Conservation (phyloP, 495 filamentous ascomycete species). For the Ramalina intermedia region DNA sequence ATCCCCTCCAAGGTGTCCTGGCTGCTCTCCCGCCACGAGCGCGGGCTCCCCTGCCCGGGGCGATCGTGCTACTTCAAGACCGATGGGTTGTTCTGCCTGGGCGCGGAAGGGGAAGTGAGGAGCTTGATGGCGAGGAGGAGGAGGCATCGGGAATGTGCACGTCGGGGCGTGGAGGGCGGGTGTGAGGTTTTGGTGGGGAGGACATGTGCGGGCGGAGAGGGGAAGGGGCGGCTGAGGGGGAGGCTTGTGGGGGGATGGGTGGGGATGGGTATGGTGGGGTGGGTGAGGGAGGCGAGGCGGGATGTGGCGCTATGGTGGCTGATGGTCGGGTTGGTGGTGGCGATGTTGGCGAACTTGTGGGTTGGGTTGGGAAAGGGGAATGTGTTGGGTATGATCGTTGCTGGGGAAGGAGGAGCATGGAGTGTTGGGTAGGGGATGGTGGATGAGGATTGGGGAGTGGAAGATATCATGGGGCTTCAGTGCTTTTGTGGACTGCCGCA, state of each 20-base stretch:
- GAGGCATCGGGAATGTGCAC: constrained; percentile 10
- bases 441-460: not conserved
- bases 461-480: too few relatives aligned
- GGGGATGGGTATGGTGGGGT: constrained; percentile 2
- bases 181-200: constrained; percentile 14
- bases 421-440: not conserved
- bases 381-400: constrained; percentile 1
- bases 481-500: too few relatives aligned
- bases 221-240: constrained; percentile 11
- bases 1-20: constrained; percentile 40
- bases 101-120: constrained; percentile 5
- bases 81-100: constrained; percentile 11
- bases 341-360: constrained; percentile 39
- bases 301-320: constrained; percentile 14
- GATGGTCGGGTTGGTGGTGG: constrained; percentile 54
- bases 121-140: constrained; percentile 12
- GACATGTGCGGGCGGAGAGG: constrained; percentile 4
- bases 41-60: constrained; percentile 6
- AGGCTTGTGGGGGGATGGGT: constrained; percentile 3
- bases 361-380: not conserved
- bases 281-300: not conserved
- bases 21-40: constrained; percentile 33
- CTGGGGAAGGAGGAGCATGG: not conserved
- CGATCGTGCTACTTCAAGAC: constrained; percentile 11
- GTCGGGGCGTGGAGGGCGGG: not conserved